phyloP scores from a whole-genome alignment of 208 protist genomes.

The Trypanosoma cruzi region DNA sequence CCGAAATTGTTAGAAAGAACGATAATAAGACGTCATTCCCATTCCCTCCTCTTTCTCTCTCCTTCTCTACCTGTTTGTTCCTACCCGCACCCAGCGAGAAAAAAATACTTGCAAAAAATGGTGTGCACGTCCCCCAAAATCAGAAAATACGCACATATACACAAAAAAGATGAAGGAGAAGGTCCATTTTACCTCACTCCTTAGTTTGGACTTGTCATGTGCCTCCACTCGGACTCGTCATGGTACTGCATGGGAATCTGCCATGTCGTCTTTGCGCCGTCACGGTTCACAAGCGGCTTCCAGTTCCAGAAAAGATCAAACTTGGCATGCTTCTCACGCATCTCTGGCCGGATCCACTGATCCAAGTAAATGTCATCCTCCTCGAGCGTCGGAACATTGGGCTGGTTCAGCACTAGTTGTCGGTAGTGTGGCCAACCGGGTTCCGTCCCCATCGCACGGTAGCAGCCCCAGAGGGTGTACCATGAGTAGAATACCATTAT shows the following conservation, averaged over 20 bases:
- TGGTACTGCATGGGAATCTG: slow-evolving; percentile 69
- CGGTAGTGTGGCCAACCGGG: slow-evolving; percentile 84
- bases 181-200: neutral
- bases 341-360: slow-evolving; percentile 88
- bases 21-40: too few species aligned
- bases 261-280: slow-evolving; percentile 82
- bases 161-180: neutral
- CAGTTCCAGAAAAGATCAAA: slow-evolving; percentile 90
- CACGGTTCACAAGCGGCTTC: slow-evolving; percentile 87
- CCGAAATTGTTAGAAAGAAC: too few species aligned
- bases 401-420: slow-evolving; percentile 66
- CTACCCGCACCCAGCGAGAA: too few species aligned
- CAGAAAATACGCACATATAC: too few species aligned
- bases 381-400: slow-evolving; percentile 78
- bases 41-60: too few species aligned
- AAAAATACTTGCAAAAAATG: too few species aligned
- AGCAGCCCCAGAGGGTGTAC: slow-evolving; percentile 91
- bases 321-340: slow-evolving; percentile 79
- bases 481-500: slow-evolving; percentile 87
- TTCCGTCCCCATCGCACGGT: slow-evolving; percentile 85
- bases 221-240: slow-evolving; percentile 88
- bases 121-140: too few species aligned
- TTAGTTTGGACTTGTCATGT: slow-evolving; percentile 88
- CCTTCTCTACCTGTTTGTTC: too few species aligned
- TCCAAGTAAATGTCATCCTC: slow-evolving; percentile 92